Conservation (phyloP, 2,329 filamentous ascomycete genomes). For the Cadophora sp. region DNA sequence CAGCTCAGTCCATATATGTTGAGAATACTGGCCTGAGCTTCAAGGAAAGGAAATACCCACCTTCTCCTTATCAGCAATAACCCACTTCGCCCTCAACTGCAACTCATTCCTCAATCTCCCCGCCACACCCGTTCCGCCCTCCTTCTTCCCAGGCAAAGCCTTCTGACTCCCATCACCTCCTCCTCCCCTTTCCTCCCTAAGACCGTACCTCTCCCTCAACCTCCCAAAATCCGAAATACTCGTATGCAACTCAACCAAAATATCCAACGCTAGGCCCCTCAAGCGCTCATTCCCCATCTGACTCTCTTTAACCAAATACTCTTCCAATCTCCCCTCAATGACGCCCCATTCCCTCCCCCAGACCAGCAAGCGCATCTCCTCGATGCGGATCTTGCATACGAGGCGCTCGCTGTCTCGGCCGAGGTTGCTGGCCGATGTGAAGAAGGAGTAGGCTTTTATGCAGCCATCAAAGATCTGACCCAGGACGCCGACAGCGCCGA, state of each 20-base stretch:
- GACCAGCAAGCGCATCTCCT: constrained; percentile 56
- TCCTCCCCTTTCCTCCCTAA: too few species aligned
- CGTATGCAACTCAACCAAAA: too few species aligned
- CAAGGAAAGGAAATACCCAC: background rate
- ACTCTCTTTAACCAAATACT: constrained; percentile 17
- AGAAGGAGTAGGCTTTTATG: constrained; percentile 54
- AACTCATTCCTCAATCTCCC: constrained; percentile 35
- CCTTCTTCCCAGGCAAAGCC: constrained; percentile 27
- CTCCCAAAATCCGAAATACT: too few species aligned
- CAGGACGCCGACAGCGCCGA: constrained; percentile 53
- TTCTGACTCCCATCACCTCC: too few species aligned
- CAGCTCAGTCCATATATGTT: too few species aligned
- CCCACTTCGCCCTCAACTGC: constrained; percentile 51
- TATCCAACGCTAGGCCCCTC: too few species aligned
- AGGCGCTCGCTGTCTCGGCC: constrained; percentile 53
- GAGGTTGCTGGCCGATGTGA: constrained; percentile 52
- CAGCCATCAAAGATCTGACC: constrained; percentile 56
- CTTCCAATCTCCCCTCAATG: constrained; percentile 53
- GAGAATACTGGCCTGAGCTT: too few species aligned
- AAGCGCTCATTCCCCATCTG: too few species aligned
- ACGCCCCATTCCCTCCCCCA: constrained; percentile 58
- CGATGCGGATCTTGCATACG: constrained; percentile 56
- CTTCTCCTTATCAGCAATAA: constrained; percentile 55
- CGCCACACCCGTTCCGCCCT: constrained; percentile 45
- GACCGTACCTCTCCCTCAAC: too few species aligned